Percentiles rank a stretch among this genome's conserved stretches.
Evolutionary conservation across 805 yeast genomes (phyloP).

Genomic region (Wickerhamiella occidentalis): DNA sequence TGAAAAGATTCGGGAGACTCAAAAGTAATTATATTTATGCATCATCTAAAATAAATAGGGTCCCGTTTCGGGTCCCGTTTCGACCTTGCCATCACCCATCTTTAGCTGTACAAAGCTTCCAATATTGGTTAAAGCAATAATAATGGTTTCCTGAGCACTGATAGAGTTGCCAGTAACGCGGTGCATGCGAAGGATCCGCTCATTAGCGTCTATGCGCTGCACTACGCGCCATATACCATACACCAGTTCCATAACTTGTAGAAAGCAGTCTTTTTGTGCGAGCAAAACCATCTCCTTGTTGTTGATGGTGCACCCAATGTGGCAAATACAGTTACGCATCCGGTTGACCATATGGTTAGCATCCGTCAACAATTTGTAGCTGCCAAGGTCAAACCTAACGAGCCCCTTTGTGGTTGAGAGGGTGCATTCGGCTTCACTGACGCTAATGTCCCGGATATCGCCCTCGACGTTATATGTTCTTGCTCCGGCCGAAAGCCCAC

Average conservation of each 20-base stretch:
- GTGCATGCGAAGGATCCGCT: slow-evolving; percentile 6
- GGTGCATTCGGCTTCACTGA: background rate
- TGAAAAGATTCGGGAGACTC: slow-evolving; percentile 49
- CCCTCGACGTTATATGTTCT: background rate
- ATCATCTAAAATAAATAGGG: slow-evolving; percentile 4
- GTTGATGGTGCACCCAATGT: background rate
- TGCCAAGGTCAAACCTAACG: background rate
- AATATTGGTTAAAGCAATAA: slow-evolving; percentile 4
- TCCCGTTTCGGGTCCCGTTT: background rate
- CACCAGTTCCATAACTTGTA: slow-evolving; percentile 1
- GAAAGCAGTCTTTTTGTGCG: slow-evolving; percentile 7
- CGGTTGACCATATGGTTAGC: slow-evolving; percentile 3
- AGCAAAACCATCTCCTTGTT: background rate
- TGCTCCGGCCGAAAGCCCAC: background rate
- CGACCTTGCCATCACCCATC: background rate
- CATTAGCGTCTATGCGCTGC: background rate
- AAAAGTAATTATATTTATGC: background rate
- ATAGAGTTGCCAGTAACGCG: background rate
- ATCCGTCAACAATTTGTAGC: background rate
- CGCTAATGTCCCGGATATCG: background rate
- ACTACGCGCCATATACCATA: background rate
- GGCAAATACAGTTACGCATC: slow-evolving; percentile 7
- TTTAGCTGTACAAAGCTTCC: slow-evolving; percentile 7
- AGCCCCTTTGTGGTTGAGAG: slow-evolving; percentile 9
- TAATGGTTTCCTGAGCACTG: background rate